phyloP scores from a whole-genome alignment of 2,329 filamentous ascomycete genomes.

The Nemania bipapillata region DNA sequence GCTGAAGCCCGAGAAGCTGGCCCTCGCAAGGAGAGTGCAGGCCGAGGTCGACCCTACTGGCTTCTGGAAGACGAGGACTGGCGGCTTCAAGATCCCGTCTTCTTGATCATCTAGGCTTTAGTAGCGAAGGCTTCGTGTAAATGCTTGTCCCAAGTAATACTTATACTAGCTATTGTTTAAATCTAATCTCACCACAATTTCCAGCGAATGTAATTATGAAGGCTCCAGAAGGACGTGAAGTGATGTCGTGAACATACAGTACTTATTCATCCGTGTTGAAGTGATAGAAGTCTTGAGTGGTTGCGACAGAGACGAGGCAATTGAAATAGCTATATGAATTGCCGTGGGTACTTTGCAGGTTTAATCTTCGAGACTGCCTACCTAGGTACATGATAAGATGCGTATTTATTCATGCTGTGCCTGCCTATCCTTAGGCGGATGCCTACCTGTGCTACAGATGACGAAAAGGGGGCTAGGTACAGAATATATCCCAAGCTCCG shows the following conservation, averaged over 20 bases:
- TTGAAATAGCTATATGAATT: no score
- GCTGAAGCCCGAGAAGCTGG: conserved; percentile 52
- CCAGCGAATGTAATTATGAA: not conserved
- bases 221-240: not conserved
- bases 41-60: conserved; percentile 54
- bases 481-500: not conserved
- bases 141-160: not conserved
- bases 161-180: conserved; percentile 2
- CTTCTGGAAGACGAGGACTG: conserved; percentile 55
- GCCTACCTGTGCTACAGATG: no score
- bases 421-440: no score
- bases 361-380: no score
- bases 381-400: no score
- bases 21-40: conserved; percentile 52
- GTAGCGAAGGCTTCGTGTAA: not conserved
- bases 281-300: no score
- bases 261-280: no score
- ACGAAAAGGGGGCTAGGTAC: not conserved
- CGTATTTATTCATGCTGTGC: no score
- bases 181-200: conserved; percentile 5
- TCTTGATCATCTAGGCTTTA: not conserved
- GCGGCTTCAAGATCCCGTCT: conserved; percentile 55
- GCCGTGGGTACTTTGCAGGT: no score
- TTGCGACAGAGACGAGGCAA: no score
- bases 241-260: not conserved